Evolutionary conservation across 495 filamentous ascomycete species (phyloP).

Genomic region (Platismatia glauca): DNA sequence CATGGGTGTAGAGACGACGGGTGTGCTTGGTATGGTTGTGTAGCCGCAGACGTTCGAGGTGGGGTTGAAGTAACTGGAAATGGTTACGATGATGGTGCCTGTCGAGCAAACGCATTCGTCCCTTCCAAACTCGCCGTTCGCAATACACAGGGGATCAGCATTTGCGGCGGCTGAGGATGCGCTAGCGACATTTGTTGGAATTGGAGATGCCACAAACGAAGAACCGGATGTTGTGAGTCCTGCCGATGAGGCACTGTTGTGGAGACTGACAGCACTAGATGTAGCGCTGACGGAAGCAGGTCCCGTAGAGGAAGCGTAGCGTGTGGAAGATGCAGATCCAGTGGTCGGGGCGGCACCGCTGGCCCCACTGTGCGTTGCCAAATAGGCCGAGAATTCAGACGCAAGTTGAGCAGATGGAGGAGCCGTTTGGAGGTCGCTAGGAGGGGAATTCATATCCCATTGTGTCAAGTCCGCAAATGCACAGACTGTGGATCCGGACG

Average conservation of each 20-base stretch:
- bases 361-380: not conserved
- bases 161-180: not conserved
- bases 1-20: not conserved
- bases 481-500: not conserved
- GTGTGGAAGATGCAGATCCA: not conserved
- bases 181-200: not conserved
- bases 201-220: not conserved
- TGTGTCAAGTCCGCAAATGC: not conserved
- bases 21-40: not conserved
- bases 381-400: not conserved
- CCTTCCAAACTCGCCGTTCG: not conserved
- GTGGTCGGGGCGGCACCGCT: not conserved
- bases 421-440: not conserved
- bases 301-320: not conserved
- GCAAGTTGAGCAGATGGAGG: not conserved
- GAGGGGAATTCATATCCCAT: not conserved
- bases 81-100: not conserved
- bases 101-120: not conserved
- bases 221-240: not conserved
- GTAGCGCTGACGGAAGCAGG: not conserved
- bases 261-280: not conserved
- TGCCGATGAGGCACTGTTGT: not conserved
- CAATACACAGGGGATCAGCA: not conserved
- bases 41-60: not conserved
- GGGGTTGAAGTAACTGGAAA: not conserved